A percentile compares a stretch with the other conserved stretches of the same genome.
These are phyloP conservation scores for Coemansia sp. DNA, from an alignment of 192 early-diverging fungal genomes.

Conservation along the genomic window DNA sequence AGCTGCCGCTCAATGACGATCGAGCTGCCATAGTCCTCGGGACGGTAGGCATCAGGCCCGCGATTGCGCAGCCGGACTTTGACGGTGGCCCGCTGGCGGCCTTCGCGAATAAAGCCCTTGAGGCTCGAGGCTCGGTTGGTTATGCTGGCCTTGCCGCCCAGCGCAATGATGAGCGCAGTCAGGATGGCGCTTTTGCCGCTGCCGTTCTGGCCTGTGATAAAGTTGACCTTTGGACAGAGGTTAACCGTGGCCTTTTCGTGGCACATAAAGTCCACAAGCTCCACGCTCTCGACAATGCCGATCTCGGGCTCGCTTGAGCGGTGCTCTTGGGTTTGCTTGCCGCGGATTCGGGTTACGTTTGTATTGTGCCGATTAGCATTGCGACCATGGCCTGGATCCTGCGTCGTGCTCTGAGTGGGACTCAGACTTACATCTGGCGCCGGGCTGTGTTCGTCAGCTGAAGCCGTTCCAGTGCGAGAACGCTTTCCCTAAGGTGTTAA, in stretches of 20 bases:
- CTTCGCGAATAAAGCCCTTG: slow-evolving; percentile 82
- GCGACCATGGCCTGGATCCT: neutral
- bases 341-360: slow-evolving; percentile 27
- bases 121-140: slow-evolving; percentile 86
- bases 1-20: slow-evolving; percentile 88
- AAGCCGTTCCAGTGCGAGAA: neutral
- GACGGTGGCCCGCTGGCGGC: slow-evolving; percentile 66
- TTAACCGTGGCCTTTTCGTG: slow-evolving; percentile 79
- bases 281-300: slow-evolving; percentile 82
- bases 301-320: slow-evolving; percentile 44
- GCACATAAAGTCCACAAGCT: slow-evolving; percentile 95
- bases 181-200: slow-evolving; percentile 97
- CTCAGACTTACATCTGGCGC: neutral
- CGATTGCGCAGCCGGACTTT: slow-evolving; percentile 77
- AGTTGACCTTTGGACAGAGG: slow-evolving; percentile 91
- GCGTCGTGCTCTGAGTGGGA: neutral
- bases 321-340: slow-evolving; percentile 13
- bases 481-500: slow-evolving; percentile 21
- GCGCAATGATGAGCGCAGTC: slow-evolving; percentile 86
- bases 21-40: slow-evolving; percentile 75
- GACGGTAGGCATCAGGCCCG: slow-evolving; percentile 86
- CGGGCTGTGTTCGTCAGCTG: neutral
- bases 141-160: slow-evolving; percentile 87
- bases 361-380: slow-evolving; percentile 13
- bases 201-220: slow-evolving; percentile 97